Base-by-base conservation (phyloP, 2,329 filamentous ascomycete species). In the Uncinocarpus reesii region DNA sequence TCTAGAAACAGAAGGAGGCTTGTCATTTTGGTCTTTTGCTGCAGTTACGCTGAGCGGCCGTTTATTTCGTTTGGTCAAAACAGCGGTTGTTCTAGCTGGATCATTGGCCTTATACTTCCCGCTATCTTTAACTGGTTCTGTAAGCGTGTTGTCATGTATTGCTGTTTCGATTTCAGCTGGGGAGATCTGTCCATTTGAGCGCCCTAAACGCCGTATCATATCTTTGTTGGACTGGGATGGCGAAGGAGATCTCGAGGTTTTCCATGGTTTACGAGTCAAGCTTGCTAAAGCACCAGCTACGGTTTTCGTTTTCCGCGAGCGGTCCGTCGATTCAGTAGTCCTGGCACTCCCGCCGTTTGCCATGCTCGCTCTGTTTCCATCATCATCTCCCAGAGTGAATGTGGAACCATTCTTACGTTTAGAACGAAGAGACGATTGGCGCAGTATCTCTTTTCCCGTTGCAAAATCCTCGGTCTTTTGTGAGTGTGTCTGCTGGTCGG, bases 241-340 rank as follows among this genome's bases (percentile, higher is more conserved):
- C 16, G 72, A 73, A 6, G 71, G 67, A 3, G 72, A 71, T 51
- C 71, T 66, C 21, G 70, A 72, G 4, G 62, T 61, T 42, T 65
- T 66, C 73, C 73, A 77, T 47, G 72, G 71, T 58, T 72, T 75
- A 41, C 72, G 67, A 28, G 72, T 71, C 46, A 77, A 63, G 38
- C 64, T 72, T 41, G 69, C 70, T 53, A 76, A 64, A 20, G 73
- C 69, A 26, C 68, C 71, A n/a, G 73, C 71, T 53, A 75, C 68
- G 8, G 36, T 20, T 5, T 40, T 49, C 6, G 38, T 36, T 31
- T 45, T 49, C 32, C 37, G 24, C 18, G 68, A 68, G 45, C 69
- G 71, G 37, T 26, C 29, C n/a, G 29, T 65, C 57, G 58, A n/a
- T 42, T 45, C 42, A 7, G 48, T 15, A 26, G 24, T 20, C 11